Evolutionary conservation across 2,329 filamentous ascomycete genomes (phyloP), one percentile per base, ranked within the genome.

Genomic region (Curvularia lunata): DNA sequence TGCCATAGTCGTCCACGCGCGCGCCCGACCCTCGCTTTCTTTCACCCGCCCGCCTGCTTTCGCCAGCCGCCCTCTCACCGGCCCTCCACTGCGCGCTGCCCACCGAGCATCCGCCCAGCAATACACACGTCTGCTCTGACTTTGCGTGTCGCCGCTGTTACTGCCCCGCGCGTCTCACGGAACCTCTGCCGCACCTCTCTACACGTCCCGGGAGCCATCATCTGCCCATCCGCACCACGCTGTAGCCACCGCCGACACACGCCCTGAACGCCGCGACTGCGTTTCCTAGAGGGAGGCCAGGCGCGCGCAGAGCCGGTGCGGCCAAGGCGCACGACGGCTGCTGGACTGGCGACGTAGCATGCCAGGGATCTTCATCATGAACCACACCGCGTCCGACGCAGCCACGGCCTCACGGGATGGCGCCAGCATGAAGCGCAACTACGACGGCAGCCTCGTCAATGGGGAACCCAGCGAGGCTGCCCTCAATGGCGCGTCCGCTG

Each of bases 351-450:
- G 65, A 58, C 69, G 68, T 73, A 77, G 64, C 71, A 83, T 83
- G 81, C 80, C 80, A 65, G 81, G 81, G 64, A 72, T 80, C 67
- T 71, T 81, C 71, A 76, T 75, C 65, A 83, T 82, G 81, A 77
- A 81, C 65, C 68, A 78, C 65, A 78, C 75, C 73, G 75, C 74
- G 66, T 72, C 70, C 62, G 69, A 76, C 52, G 75, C 72, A 62
- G 71, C 74, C 42, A 51, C 62, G 41, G 61, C 65, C 58, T 55
- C 59, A 65, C 70, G 68, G 62, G 68, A 75, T 43, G 69, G 64
- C 50, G 65, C 73, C 7, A 68, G 47, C 61, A 70, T 65, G 58
- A 75, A 74, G 65, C 70, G 68, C 58, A 65, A 60, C 32, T 59
- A 69, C 48, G 68, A 74, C 18, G 69, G 66, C 52, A 71, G 66